Evolutionary conservation across 2,329 filamentous ascomycete species (phyloP).

Genomic region (Xylaria sp.): DNA sequence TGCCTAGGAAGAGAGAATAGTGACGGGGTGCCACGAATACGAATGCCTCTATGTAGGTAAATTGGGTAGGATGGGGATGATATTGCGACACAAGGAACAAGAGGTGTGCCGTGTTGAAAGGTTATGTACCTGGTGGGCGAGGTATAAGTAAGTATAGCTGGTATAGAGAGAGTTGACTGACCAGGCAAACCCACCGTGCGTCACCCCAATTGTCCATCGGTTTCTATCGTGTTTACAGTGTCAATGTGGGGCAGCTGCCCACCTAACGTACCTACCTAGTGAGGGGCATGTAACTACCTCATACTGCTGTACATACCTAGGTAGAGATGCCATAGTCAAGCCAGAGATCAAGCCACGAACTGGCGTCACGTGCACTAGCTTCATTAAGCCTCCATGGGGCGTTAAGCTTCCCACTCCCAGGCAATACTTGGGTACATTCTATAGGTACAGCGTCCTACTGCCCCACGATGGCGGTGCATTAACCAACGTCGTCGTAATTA

Average conservation of each 20-base stretch:
- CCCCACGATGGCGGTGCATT: slow-evolving; percentile 41
- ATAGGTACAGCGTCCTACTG: slow-evolving; percentile 15
- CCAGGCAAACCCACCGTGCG: slow-evolving; percentile 40
- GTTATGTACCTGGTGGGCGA: background rate
- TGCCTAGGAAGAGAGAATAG: background rate
- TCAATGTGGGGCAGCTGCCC: background rate
- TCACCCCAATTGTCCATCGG: slow-evolving; percentile 43
- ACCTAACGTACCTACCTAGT: background rate
- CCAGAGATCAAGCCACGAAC: slow-evolving; percentile 30
- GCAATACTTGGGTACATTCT: background rate
- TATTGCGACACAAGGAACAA: background rate
- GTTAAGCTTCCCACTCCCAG: background rate
- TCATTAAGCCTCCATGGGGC: background rate
- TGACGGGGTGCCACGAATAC: background rate
- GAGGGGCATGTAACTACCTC: background rate
- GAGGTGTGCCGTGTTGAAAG: background rate
- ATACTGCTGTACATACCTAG: no score
- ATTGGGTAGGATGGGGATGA: background rate
- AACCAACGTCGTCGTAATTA: slow-evolving; percentile 37
- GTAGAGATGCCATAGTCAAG: no score
- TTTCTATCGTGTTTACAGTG: slow-evolving; percentile 29
- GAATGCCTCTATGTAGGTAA: background rate
- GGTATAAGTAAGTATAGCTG: background rate
- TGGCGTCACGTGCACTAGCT: slow-evolving; percentile 41
- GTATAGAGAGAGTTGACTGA: background rate